A percentile compares a stretch with the other conserved stretches of the same genome.
These are phyloP conservation scores for Vitis vinifera DNA, from an alignment of 164 flowering plant genomes.

Conservation along the genomic window ASM3070453v1 NC_081821.1:10101001-10101500, in stretches of 20 bases:
- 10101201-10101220: slow-evolving; percentile 37
- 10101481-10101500: slow-evolving; percentile 38
- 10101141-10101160: too few relatives aligned
- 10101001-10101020: slow-evolving; percentile 25
- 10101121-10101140: too few relatives aligned
- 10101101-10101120: slow-evolving; percentile 34
- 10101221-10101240: slow-evolving; percentile 62
- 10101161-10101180: too few relatives aligned
- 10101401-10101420: too few relatives aligned
- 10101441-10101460: slow-evolving; percentile 31
- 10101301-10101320: slow-evolving; percentile 28
- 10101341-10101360: background rate
- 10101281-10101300: slow-evolving; percentile 35
- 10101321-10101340: slow-evolving; percentile 10
- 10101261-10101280: slow-evolving; percentile 14
- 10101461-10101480: slow-evolving; percentile 38
- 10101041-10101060: slow-evolving; percentile 57
- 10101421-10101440: background rate
- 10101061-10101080: slow-evolving; percentile 49
- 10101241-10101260: slow-evolving; percentile 56
- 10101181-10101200: background rate
- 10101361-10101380: slow-evolving; percentile 21
- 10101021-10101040: slow-evolving; percentile 59
- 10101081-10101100: slow-evolving; percentile 52
- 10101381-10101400: slow-evolving; percentile 10